Conservation (phyloP, 306 rosid genomes). For the Acacia melanoxylon region DNA sequence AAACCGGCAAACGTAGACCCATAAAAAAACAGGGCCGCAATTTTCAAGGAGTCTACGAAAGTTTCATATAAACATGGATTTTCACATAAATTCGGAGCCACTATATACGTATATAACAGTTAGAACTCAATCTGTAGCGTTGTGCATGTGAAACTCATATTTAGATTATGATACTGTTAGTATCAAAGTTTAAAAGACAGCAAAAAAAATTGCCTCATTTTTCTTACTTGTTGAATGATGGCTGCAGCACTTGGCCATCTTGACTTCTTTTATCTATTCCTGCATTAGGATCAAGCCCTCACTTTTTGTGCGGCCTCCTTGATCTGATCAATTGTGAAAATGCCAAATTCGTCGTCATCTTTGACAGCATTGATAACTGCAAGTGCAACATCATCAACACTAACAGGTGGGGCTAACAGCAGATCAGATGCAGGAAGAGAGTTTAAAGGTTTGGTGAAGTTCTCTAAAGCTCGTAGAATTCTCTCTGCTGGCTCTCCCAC, state of each 20-base stretch:
- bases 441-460: conserved; percentile 75
- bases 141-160: not conserved
- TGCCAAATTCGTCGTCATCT: conserved; percentile 85
- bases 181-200: not conserved
- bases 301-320: conserved; percentile 85
- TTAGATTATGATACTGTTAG: not conserved
- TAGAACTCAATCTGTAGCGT: not conserved
- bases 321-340: conserved; percentile 86
- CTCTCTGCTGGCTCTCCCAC: conserved; percentile 83
- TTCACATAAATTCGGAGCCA: not conserved
- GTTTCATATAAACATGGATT: not conserved
- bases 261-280: conserved; percentile 10
- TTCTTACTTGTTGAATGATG: not conserved
- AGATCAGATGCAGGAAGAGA: conserved; percentile 92
- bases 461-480: conserved; percentile 62
- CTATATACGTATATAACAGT: not conserved
- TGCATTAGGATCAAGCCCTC: conserved; percentile 42
- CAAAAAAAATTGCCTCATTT: conserved; percentile 10
- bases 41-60: not conserved
- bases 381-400: conserved; percentile 85
- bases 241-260: not conserved
- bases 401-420: conserved; percentile 81
- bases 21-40: not conserved
- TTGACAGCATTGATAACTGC: conserved; percentile 70
- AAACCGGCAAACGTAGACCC: not conserved